Percentiles rank a stretch among this genome's conserved stretches.
Conservation (phyloP, 1,284 basidiomycete genomes). For the Sanghuangporus sanghuang region DNA sequence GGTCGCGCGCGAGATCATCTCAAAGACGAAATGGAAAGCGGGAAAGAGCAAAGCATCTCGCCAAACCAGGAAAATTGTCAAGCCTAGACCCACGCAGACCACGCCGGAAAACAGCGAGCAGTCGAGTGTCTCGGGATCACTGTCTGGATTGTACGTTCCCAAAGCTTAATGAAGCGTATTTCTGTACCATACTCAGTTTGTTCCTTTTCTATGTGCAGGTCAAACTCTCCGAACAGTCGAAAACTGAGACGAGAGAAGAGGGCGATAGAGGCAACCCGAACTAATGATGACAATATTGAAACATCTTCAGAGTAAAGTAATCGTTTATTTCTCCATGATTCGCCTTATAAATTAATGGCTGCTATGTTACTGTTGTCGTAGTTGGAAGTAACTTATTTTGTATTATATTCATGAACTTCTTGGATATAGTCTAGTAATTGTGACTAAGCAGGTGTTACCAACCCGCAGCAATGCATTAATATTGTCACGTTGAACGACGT, state of each 20-base stretch:
- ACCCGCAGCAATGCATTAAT: too few species aligned
- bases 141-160: background rate
- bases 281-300: background rate
- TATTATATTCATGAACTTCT: background rate
- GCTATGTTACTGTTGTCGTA: background rate
- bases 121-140: background rate
- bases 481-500: too few species aligned
- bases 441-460: too few species aligned
- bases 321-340: background rate
- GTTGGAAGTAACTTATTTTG: background rate
- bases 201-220: background rate
- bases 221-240: background rate
- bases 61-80: conserved; percentile 4
- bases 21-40: conserved; percentile 67
- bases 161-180: background rate
- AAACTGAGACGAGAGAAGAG: background rate
- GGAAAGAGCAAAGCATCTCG: conserved; percentile 13
- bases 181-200: background rate
- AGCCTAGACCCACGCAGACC: background rate
- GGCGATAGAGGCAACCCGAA: background rate
- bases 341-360: background rate
- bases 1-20: conserved; percentile 67
- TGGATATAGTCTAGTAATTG: too few species aligned
- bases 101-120: conserved; percentile 6
- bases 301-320: background rate